Percentiles rank a stretch among this genome's conserved stretches.
These are phyloP conservation scores for Onygenales sp. DNA, from an alignment of 2,329 filamentous ascomycete species.

Conservation along the genomic window DNA sequence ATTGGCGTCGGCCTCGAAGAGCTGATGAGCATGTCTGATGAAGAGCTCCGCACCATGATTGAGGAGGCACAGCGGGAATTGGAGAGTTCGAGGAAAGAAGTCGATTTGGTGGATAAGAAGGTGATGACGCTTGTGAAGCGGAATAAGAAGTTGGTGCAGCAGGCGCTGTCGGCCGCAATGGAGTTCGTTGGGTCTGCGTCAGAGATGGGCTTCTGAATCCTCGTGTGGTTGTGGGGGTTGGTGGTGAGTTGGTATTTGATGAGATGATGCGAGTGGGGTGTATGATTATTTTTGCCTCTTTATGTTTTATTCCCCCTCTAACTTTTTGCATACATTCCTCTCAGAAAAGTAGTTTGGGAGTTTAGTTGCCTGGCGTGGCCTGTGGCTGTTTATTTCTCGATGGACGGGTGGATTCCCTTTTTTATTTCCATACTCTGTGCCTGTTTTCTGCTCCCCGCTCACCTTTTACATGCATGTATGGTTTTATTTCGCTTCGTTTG, in stretches of 20 bases:
- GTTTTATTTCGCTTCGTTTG: too few relatives aligned
- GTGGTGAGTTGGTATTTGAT: neutral
- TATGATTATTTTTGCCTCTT: neutral
- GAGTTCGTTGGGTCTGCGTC: conserved; percentile 10
- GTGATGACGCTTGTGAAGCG: conserved; percentile 30
- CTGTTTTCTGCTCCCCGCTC: too few relatives aligned
- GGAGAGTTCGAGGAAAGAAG: conserved; percentile 60
- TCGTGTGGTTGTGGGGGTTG: neutral
- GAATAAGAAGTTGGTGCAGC: conserved; percentile 34
- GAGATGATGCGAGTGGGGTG: conserved; percentile 3
- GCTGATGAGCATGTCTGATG: conserved; percentile 32
- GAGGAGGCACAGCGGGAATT: conserved; percentile 51
- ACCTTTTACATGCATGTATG: too few relatives aligned
- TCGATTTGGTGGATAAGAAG: conserved; percentile 42
- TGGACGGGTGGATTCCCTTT: too few relatives aligned
- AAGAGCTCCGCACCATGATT: conserved; percentile 31
- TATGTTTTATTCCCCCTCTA: neutral
- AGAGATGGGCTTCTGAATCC: neutral
- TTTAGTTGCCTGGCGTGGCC: too few relatives aligned
- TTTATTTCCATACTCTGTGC: too few relatives aligned
- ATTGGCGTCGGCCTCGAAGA: conserved; percentile 28
- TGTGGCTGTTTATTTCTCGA: too few relatives aligned
- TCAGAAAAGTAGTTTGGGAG: neutral
- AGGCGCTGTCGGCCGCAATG: conserved; percentile 24
- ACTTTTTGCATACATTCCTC: neutral